Conservation (phyloP, 495 filamentous ascomycete species). For the Hypoxylon cercidicola region DNA sequence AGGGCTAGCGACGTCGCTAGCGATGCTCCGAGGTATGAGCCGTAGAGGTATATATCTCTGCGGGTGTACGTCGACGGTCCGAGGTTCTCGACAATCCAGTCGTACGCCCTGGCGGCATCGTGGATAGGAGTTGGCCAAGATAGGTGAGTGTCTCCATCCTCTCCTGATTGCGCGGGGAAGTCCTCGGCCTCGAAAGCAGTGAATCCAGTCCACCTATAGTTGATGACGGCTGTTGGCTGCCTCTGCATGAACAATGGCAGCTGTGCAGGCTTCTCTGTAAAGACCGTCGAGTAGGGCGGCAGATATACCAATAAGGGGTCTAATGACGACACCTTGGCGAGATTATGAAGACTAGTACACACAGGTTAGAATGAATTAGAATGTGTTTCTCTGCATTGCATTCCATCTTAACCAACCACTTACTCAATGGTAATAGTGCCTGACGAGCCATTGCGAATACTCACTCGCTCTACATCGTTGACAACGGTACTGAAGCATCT, state of each 20-base stretch:
- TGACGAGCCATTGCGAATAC: constrained; percentile 40
- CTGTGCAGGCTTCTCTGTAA: constrained; percentile 11
- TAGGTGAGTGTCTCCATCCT: constrained; percentile 29
- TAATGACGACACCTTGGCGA: constrained; percentile 36
- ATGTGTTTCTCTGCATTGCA: not conserved
- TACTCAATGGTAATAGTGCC: constrained; percentile 44
- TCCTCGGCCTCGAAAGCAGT: constrained; percentile 6
- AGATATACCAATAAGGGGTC: constrained; percentile 50
- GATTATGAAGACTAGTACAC: constrained; percentile 47
- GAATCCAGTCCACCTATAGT: constrained; percentile 53
- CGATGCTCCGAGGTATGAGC: constrained; percentile 61
- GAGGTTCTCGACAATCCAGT: constrained; percentile 55
- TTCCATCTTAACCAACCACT: constrained; percentile 6
- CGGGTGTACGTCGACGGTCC: constrained; percentile 28
- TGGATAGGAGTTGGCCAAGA: constrained; percentile 62
- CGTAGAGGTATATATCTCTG: constrained; percentile 58
- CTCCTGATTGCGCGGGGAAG: not conserved
- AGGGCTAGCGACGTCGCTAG: constrained; percentile 60
- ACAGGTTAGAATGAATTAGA: constrained; percentile 3
- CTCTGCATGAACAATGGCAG: constrained; percentile 49
- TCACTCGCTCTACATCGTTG: constrained; percentile 37
- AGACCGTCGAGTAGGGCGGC: constrained; percentile 46
- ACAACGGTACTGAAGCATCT: constrained; percentile 33
- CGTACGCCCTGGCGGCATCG: constrained; percentile 58
- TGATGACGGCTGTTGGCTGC: constrained; percentile 51